Evolutionary conservation across 1,284 basidiomycete species (phyloP), one percentile per base, ranked within the genome.

Genomic region (Pascua guehoae): DNA sequence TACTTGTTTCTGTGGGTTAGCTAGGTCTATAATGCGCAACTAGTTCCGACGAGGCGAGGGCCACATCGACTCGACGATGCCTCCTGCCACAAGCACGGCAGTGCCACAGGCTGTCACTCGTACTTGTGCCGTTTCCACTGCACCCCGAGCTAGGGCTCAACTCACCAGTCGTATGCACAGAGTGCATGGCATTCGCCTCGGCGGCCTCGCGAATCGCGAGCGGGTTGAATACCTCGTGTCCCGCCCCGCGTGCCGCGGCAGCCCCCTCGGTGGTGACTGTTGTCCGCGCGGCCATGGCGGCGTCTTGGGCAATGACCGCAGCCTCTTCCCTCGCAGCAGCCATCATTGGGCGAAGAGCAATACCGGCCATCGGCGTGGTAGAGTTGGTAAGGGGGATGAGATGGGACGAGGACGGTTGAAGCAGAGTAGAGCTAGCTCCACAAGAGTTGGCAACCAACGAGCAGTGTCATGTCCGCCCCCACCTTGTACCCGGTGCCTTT

Each of bases 301-400:
- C 37, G 41, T 74, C 72, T 17, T 62, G 43, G 2, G 69, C 59
- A 41, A 73, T 42, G 43, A 67, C 49, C 1, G 68, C 64, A 1
- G 66, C 68, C 60, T 75, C 73, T 66, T 74, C 71, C 40, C 70
- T 43, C 15, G 63, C 71, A n/a, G 56, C 61, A 2, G 71, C 61
- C 46, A 75, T 54, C 70, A 75, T 73, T 41, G 66, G 66, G 49
- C 67, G 66, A 15, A 70, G 56, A 11, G 69, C 68, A 16, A 49
- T 45, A n/a, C 55, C 52, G 37, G 61, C 61, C 61, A 63, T 63
- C 38, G 17, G 37, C 38, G 39, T 32, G 52, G 41, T 10, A 44
- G 15, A 37, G 45, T 14, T 38, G 47, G 32, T n/a, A 39, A 47
- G 37, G 10, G 37, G 39, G 9, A n/a, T 40, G 39, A 18, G 40